Evolutionary conservation across 306 rosid species (phyloP), one percentile per base, ranked within the genome.

Genomic region (Fagus crenata): DNA sequence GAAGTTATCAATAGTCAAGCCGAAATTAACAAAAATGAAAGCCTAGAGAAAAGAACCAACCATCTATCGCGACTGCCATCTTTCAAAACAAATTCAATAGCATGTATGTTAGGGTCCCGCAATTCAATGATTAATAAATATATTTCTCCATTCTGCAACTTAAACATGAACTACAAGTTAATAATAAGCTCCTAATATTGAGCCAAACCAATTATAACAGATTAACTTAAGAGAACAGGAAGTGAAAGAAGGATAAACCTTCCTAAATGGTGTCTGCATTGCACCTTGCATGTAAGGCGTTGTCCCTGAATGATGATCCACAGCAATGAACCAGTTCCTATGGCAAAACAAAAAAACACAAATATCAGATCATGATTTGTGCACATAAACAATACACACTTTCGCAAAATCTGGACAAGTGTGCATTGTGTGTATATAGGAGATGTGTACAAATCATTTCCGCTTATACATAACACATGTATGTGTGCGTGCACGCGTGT

Each of bases 1-100:
- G 32, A 58, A 17, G 6, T 53, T 18, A 53, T 58, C 11, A 60
- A 63, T 43, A 49, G 18, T 49, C 5, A 74, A 74, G 75, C 51
- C 67, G 15, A 42, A 65, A 63, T 43, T 54, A 55, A 39, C 8
- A 42, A 51, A 43, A 6, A 42, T 43, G 53, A 31, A 71, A 75
- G 14, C 13, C 51, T 28, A 28, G 67, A 1, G 39, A 40, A 59
- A 37, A 71, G 49, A 9, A 72, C 83, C 49, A 69, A 83, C 86
- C 83, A 83, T 83, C 75, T 70, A 39, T 83, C 68, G 0, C 56
- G 63, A 64, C 11, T 42, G 53, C 83, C 81, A 65, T 83, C 83
- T 75, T 83, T 83, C 31, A 83, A 71, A 75, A 83, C 86, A 83
- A 79, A 83, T 22, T 83, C 83, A 71, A 83, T 39, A 35, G 81